These are phyloP conservation scores for Carpinus fangiana DNA, from an alignment of 306 rosid species.

Conservation along the genomic window DNA sequence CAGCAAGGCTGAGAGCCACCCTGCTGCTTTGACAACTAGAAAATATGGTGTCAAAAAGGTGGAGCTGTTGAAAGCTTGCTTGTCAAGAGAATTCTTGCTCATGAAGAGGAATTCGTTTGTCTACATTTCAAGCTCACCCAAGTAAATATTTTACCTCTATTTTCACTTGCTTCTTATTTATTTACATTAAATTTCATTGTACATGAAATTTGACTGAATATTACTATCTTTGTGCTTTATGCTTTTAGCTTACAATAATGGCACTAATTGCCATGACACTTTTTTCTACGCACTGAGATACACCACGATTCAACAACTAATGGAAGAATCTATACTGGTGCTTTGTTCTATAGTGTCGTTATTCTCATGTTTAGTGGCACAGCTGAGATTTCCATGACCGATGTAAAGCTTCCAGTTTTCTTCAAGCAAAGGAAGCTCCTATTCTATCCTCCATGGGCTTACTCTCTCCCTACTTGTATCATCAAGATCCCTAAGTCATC, in stretches of 20 bases:
- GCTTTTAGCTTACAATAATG: conserved; percentile 39
- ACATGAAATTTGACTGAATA: background rate
- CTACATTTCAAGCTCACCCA: conserved; percentile 44
- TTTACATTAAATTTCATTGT: background rate
- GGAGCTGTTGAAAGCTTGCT: conserved; percentile 51
- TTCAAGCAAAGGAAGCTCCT: conserved; percentile 63
- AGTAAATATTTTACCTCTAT: conserved; percentile 24
- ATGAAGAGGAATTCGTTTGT: conserved; percentile 55
- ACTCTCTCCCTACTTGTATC: conserved; percentile 61
- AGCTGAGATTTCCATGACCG: conserved; percentile 49
- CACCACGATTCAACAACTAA: conserved; percentile 42
- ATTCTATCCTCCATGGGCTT: conserved; percentile 65
- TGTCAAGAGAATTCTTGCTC: conserved; percentile 54
- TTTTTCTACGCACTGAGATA: conserved; percentile 74
- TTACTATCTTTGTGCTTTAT: background rate
- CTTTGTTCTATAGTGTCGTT: conserved; percentile 43
- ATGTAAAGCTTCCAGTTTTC: conserved; percentile 57
- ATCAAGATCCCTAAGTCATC: conserved; percentile 41
- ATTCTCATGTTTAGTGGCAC: conserved; percentile 52
- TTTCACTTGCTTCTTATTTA: background rate
- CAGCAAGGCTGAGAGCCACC: conserved; percentile 51
- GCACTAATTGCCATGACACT: conserved; percentile 54
- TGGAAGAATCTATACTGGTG: conserved; percentile 52
- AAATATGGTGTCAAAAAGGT: conserved; percentile 45
- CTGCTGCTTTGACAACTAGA: conserved; percentile 50